These are phyloP conservation scores for Xylariales sp. DNA, from an alignment of 2,329 filamentous ascomycete genomes.

Conservation along the genomic window DNA sequence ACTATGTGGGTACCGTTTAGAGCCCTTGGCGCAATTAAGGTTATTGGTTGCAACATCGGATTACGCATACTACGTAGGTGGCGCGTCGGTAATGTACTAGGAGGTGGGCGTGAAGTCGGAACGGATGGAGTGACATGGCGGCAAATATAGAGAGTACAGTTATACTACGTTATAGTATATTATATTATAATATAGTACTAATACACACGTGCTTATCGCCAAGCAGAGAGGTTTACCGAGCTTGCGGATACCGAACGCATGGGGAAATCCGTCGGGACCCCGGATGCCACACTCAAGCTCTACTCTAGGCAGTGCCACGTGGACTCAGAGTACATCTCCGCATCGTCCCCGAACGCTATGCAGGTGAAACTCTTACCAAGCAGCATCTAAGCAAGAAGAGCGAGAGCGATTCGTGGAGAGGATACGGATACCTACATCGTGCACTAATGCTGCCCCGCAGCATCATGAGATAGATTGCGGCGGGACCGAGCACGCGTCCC, in stretches of 20 bases:
- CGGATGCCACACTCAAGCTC: not conserved
- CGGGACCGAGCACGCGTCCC: slow-evolving; percentile 30
- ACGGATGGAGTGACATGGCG: not conserved
- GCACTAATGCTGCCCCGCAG: slow-evolving; percentile 24
- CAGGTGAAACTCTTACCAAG: slow-evolving; percentile 18
- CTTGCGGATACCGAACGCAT: not conserved
- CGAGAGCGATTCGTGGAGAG: slow-evolving; percentile 4
- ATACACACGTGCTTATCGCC: not conserved
- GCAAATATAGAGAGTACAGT: not conserved
- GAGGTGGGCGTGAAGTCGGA: not conserved
- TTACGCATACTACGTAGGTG: not conserved
- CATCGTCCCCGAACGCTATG: not conserved
- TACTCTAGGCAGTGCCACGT: slow-evolving; percentile 2
- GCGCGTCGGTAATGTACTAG: not conserved
- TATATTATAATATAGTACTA: too few species aligned
- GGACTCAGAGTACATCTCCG: slow-evolving; percentile 4
- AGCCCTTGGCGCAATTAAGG: not conserved
- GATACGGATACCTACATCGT: too few species aligned
- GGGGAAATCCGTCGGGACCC: not conserved
- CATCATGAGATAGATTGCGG: slow-evolving; percentile 25
- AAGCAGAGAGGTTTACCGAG: slow-evolving; percentile 2
- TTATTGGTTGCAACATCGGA: not conserved
- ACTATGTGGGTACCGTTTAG: not conserved
- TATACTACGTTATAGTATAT: not conserved
- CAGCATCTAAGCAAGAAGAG: slow-evolving; percentile 7